Evolutionary conservation across 805 yeast genomes (phyloP), one percentile per base, ranked within the genome.

Genomic region (Alloascoidea africana): DNA sequence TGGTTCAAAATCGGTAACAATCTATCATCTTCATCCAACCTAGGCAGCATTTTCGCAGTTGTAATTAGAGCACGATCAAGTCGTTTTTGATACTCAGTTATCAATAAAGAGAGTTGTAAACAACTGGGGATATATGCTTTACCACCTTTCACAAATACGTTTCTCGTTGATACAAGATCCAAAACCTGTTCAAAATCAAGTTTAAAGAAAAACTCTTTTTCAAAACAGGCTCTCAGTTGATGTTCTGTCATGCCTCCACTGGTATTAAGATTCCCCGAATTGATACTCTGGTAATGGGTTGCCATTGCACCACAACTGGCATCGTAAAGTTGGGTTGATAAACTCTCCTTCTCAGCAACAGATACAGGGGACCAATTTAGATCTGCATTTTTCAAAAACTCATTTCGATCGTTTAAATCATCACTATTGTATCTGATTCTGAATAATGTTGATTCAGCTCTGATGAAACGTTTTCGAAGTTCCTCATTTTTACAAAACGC

Each of bases 401-500:
- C 72, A 33, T 66, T 65, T 46, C 82, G 87, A 46, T 86, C 96
- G 4, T 56, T 53, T 0, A 70, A 61, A 27, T 78, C 76, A 41
- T 83, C 62, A 52, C 66, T 55, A 43, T 67, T 67, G 53, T 70
- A 89, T 44, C 98, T 66, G 35, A 86, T 60, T 49, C 70, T 74
- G 59, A 91, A 86, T 32, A 91, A 61, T 11, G 67, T 58, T 0
- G 80, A 63, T 53, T 91, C 99, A 19, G 86, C 74, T 46, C 73
- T 70, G 19, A 83, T 63, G 49, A 91, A 89, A 51, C 89, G 73
- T 27, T 67, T 71, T 43, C 96, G 69, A 36, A 87, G 65, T 42
- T 89, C 97, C 36, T 82, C 83, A 2, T 75, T 71, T 44, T 94
- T 74, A 52, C 96, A 83, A 53, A 91, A 91, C 35, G 94, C 95